Conservation (phyloP, 2,329 filamentous ascomycete genomes). For the Fusarium luffae region DNA sequence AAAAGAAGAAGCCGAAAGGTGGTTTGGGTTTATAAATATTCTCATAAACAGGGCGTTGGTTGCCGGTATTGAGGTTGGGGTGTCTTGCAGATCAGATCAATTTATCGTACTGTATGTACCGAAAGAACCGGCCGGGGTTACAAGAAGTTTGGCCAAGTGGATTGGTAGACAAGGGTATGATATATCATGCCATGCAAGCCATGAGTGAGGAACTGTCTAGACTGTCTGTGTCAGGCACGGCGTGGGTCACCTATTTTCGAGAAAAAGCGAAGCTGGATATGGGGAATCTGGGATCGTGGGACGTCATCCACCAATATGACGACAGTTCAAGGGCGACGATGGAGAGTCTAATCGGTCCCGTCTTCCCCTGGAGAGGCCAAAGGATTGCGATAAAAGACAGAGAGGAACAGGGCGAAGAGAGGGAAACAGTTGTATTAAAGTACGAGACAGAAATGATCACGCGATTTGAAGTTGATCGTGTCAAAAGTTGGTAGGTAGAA, state of each 20-base stretch:
- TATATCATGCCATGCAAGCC: conserved; percentile 41
- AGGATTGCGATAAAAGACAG: not conserved
- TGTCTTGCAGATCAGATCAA: conserved; percentile 2
- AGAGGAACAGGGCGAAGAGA: not conserved
- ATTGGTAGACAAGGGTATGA: conserved; percentile 21
- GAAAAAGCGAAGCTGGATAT: conserved; percentile 24
- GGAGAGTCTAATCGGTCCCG: conserved; percentile 29
- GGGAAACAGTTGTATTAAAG: not conserved
- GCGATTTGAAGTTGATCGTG: not conserved
- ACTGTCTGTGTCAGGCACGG: conserved; percentile 29
- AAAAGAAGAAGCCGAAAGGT: conserved; percentile 2
- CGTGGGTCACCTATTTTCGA: conserved; percentile 35
- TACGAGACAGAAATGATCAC: conserved; percentile 1
- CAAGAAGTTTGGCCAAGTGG: conserved; percentile 33
- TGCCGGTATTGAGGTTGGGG: conserved; percentile 9
- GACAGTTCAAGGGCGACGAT: conserved; percentile 32
- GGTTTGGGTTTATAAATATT: conserved; percentile 1
- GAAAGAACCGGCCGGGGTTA: conserved; percentile 8
- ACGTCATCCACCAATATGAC: conserved; percentile 47
- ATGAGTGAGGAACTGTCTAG: conserved; percentile 3
- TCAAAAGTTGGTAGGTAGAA: not conserved
- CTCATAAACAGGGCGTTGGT: conserved; percentile 25
- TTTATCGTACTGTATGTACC: conserved; percentile 8
- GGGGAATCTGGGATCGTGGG: conserved; percentile 44
- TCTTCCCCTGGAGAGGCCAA: conserved; percentile 7